Conservation (phyloP, 352 stramenopile species). For the Phytophthora melonis region DNA sequence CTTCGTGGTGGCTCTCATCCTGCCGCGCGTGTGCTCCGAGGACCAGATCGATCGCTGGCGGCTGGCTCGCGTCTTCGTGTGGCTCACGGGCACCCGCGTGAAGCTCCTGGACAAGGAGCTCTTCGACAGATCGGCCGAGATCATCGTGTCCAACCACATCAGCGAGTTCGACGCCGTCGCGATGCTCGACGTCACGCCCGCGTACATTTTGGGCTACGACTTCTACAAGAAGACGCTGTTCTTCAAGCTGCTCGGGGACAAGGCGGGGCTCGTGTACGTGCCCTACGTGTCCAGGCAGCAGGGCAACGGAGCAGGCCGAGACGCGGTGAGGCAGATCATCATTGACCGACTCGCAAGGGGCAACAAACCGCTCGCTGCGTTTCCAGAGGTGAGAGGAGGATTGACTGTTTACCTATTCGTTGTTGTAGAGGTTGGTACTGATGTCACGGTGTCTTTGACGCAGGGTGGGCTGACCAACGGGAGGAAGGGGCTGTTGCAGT, state of each 20-base stretch:
- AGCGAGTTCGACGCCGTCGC: slow-evolving; percentile 79
- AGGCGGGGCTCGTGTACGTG: slow-evolving; percentile 72
- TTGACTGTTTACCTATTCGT: too few species aligned
- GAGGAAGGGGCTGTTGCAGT: slow-evolving; percentile 69
- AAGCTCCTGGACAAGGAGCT: slow-evolving; percentile 47
- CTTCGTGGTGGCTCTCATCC: slow-evolving; percentile 56
- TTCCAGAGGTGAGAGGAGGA: slow-evolving; percentile 56
- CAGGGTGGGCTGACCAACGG: slow-evolving; percentile 78
- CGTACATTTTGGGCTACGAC: slow-evolving; percentile 79
- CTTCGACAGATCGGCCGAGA: slow-evolving; percentile 46
- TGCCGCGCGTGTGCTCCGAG: slow-evolving; percentile 56
- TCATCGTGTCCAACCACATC: slow-evolving; percentile 82
- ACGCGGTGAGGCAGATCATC: slow-evolving; percentile 72
- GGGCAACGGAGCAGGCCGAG: slow-evolving; percentile 53
- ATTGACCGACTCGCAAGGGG: slow-evolving; percentile 55
- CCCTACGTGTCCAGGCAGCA: slow-evolving; percentile 73
- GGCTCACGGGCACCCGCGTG: slow-evolving; percentile 61
- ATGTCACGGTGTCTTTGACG: too few species aligned
- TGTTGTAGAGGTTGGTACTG: neutral
- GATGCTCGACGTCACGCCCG: slow-evolving; percentile 55
- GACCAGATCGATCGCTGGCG: slow-evolving; percentile 58
- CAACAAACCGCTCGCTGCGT: slow-evolving; percentile 65
- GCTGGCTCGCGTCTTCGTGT: slow-evolving; percentile 48
- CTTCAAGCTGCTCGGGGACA: slow-evolving; percentile 69
- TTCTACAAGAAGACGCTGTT: slow-evolving; percentile 88